Evolutionary conservation across 2,329 filamentous ascomycete species (phyloP), one percentile per base, ranked within the genome.

Genomic region (Pseudocercospora fuligena): DNA sequence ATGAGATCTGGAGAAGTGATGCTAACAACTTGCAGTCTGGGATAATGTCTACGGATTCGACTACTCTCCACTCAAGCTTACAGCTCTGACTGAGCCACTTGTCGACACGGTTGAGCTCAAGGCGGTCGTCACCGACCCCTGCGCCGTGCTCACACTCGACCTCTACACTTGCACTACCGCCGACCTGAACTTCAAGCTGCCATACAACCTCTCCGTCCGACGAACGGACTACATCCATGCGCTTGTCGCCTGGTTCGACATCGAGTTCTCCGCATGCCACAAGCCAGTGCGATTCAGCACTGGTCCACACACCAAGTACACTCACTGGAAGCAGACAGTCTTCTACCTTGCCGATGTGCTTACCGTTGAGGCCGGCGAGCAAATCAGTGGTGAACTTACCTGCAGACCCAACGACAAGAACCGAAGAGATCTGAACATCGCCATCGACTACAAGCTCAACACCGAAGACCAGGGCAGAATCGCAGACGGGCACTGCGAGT

Each of bases 261-360:
- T 99, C 75, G 94, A 98, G 78, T 99, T 99, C 83, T 92, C 92
- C 60, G 94, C 93, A 66, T 98, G 95, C 87, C 95, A 99, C 87
- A 98, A 98, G 87, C 92, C 93, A 33, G 93, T 99, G 78, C 89
- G 90, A 77, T 99, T 99, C 87, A 97, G 92, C 62, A 99, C 95
- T 19, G 95, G 95, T 23, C 95, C 95, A 29, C 95, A 98, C 83
- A 96, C 94, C 75, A 98, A 97, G 84, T 98, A 98, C 84, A 99
- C 95, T 19, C 95, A 99, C 87, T 99, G 95, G 95, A 99, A 99
- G 85, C 95, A 99, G 85, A 99, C 95, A 12, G 95, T 99, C 69
- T 98, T 99, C 84, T 99, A 99, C 83, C 86, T 99, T 70, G 89
- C 92, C 76, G 94, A 99, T 73, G 92, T 97, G 36, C 84, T 99